These are phyloP conservation scores for Pharus latifolius DNA, from an alignment of 176 grass and related monocot genomes.

Conservation along the genomic window DNA sequence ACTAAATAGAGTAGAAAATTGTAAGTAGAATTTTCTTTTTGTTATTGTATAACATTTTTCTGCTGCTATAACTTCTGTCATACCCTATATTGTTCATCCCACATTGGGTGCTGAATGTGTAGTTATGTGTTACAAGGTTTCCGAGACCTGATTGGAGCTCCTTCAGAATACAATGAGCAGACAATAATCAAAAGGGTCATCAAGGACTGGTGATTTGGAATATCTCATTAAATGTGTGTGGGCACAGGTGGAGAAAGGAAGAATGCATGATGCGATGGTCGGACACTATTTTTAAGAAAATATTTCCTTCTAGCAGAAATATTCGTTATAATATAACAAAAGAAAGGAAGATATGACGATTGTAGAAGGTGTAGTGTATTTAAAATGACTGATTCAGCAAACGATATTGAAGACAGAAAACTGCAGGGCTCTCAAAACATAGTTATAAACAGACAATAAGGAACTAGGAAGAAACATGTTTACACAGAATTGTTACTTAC, in stretches of 20 bases:
- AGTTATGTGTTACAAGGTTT: not conserved
- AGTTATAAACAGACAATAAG: not conserved
- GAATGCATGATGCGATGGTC: too few species aligned
- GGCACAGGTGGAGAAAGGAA: too few species aligned
- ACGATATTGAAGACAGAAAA: not conserved
- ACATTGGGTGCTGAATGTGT: not conserved
- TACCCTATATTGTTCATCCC: not conserved
- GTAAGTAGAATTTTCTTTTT: too few species aligned
- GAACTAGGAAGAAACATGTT: not conserved
- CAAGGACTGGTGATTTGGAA: too few species aligned
- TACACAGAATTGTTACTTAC: conserved; percentile 52
- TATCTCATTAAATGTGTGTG: too few species aligned
- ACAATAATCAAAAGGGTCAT: too few species aligned
- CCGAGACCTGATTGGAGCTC: not conserved
- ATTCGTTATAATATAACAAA: not conserved
- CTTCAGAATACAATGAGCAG: not conserved
- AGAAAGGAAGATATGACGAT: not conserved
- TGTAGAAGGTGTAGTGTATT: not conserved
- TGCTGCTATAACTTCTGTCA: not conserved
- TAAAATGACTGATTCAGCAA: not conserved
- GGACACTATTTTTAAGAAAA: too few species aligned
- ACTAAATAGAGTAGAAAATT: too few species aligned
- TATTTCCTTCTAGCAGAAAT: not conserved
- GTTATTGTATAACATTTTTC: not conserved
- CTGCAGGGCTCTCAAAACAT: not conserved